Evolutionary conservation across 2,329 filamentous ascomycete species (phyloP).

Genomic region (Hirsutella thompsonii): DNA sequence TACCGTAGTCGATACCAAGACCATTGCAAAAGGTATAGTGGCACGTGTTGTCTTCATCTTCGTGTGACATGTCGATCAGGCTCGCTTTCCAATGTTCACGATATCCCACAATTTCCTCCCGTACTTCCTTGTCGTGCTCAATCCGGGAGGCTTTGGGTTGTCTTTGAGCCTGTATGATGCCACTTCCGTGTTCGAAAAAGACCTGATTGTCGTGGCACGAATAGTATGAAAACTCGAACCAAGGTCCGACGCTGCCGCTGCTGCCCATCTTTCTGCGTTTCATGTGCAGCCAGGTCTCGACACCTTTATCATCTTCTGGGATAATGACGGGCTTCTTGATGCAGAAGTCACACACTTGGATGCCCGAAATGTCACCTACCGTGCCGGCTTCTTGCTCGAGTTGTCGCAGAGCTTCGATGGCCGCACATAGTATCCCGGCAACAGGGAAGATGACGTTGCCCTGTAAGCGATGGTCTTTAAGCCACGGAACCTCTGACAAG

Average conservation of each 20-base stretch:
- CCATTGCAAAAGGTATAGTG: background rate
- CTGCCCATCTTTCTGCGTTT: slow-evolving; percentile 1
- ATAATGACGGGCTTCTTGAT: background rate
- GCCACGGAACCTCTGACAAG: slow-evolving; percentile 1
- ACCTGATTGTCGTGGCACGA: background rate
- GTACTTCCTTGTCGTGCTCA: background rate
- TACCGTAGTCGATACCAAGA: background rate
- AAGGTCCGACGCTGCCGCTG: background rate
- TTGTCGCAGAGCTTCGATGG: slow-evolving; percentile 1
- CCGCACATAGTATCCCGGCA: slow-evolving; percentile 1
- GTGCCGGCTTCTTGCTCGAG: background rate
- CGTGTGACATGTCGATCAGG: background rate
- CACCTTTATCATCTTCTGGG: background rate
- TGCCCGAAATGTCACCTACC: background rate
- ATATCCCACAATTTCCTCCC: background rate
- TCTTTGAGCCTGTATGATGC: background rate
- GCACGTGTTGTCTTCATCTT: background rate
- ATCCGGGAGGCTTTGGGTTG: background rate
- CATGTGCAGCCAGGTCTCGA: background rate
- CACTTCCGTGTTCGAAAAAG: slow-evolving; percentile 1
- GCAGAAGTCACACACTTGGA: background rate
- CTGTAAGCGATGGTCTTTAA: slow-evolving; percentile 1
- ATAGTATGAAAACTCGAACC: slow-evolving; percentile 1
- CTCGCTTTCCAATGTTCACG: background rate
- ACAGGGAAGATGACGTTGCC: slow-evolving; percentile 1